Evolutionary conservation across 805 yeast species (phyloP).

Genomic region (Cyberlindnera euphorbiiphila): DNA sequence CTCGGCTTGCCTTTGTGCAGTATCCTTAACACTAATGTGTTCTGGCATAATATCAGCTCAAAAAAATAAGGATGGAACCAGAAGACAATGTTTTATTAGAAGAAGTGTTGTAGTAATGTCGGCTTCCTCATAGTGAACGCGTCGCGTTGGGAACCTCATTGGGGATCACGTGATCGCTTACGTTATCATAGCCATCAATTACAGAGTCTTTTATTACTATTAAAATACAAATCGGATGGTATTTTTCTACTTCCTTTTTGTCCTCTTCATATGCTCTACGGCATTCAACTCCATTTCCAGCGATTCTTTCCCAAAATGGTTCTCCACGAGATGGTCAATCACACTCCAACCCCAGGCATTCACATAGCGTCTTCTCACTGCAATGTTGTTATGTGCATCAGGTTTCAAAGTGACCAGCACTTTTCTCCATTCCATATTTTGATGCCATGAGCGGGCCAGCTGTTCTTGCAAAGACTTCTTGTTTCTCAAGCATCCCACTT

Average conservation of each 20-base stretch:
- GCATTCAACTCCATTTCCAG: constrained; percentile 5
- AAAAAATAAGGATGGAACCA: not conserved
- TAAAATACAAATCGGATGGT: not conserved
- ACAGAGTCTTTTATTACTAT: not conserved
- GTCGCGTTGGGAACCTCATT: no score
- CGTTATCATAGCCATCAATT: no score
- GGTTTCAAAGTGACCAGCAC: constrained; percentile 82
- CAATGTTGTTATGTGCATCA: constrained; percentile 92
- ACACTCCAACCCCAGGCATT: constrained; percentile 97
- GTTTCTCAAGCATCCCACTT: constrained; percentile 2
- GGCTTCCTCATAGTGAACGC: no score
- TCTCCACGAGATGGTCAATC: constrained; percentile 70
- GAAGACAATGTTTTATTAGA: no score
- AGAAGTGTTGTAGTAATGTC: no score
- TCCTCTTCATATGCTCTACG: constrained; percentile 2
- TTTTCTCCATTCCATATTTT: constrained; percentile 82
- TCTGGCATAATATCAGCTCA: constrained; percentile 1
- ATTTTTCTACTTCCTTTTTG: no score
- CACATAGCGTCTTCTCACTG: constrained; percentile 83
- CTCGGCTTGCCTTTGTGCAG: constrained; percentile 15
- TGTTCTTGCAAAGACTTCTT: constrained; percentile 45
- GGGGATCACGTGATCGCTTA: no score
- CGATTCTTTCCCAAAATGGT: constrained; percentile 34
- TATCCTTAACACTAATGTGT: not conserved
- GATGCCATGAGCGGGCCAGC: constrained; percentile 87